phyloP scores from a whole-genome alignment of 2,329 filamentous ascomycete species.

The Colletotrichum magnum region DNA sequence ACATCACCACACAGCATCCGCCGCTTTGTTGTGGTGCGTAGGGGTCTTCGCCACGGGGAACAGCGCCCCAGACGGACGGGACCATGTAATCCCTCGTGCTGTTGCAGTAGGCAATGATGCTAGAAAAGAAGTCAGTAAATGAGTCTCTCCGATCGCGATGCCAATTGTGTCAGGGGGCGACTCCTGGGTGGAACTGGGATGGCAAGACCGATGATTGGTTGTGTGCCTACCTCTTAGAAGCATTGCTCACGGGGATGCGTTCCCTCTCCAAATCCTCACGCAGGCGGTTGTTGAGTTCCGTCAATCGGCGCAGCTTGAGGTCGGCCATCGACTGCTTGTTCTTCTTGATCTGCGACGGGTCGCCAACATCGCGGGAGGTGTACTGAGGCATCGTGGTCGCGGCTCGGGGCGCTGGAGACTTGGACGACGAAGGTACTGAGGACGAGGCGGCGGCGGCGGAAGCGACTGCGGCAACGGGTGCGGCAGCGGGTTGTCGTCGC shows the following conservation, averaged over 20 bases:
- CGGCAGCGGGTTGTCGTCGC: constrained; percentile 29
- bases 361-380: constrained; percentile 76
- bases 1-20: constrained; percentile 98
- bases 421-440: constrained; percentile 36
- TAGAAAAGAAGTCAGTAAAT: constrained; percentile 54
- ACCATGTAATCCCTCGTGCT: constrained; percentile 99
- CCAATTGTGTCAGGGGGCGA: background rate
- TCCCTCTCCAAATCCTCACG: constrained; percentile 96
- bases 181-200: too few relatives aligned
- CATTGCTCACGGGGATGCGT: constrained; percentile 95
- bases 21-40: constrained; percentile 95
- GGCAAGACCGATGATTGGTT: background rate
- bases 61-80: constrained; percentile 93
- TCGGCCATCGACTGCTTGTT: constrained; percentile 99
- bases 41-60: constrained; percentile 97
- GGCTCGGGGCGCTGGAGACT: constrained; percentile 41
- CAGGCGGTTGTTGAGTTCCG: constrained; percentile 95
- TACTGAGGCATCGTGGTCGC: constrained; percentile 72
- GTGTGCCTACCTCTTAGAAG: constrained; percentile 81
- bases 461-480: constrained; percentile 8
- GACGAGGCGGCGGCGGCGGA: constrained; percentile 34
- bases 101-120: constrained; percentile 98
- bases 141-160: background rate
- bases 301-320: constrained; percentile 94
- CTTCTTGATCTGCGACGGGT: constrained; percentile 81